These are phyloP conservation scores for Erysimum cheiri DNA, from an alignment of 441 rosid genomes.

Conservation along the genomic window DNA sequence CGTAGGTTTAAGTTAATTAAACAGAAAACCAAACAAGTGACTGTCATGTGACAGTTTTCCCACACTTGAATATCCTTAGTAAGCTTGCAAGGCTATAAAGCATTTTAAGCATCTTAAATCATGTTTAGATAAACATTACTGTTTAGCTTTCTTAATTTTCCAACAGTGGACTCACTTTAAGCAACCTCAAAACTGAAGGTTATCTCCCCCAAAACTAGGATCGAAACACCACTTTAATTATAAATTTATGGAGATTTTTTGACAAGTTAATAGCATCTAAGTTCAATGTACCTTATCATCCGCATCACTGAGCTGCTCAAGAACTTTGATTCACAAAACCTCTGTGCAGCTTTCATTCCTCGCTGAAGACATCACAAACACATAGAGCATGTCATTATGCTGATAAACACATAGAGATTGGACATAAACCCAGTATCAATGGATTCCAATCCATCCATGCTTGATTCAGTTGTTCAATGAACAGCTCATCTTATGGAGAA, in stretches of 20 bases:
- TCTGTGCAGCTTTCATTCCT: slow-evolving; percentile 81
- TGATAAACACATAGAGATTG: slow-evolving; percentile 14
- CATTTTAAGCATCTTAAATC: neutral
- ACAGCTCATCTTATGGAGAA: neutral
- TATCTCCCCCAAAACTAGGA: slow-evolving; percentile 3
- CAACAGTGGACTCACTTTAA: slow-evolving; percentile 12
- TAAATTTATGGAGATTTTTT: neutral
- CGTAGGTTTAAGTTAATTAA: neutral
- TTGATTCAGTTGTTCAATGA: neutral
- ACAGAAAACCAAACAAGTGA: slow-evolving; percentile 2
- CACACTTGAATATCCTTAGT: neutral
- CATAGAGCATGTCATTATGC: slow-evolving; percentile 26
- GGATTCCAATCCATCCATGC: slow-evolving; percentile 1
- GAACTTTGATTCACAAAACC: slow-evolving; percentile 75
- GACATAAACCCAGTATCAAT: slow-evolving; percentile 17
- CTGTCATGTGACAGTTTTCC: neutral
- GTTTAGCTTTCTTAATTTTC: slow-evolving; percentile 6
- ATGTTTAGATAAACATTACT: slow-evolving; percentile 24
- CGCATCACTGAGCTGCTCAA: slow-evolving; percentile 88
- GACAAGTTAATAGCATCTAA: slow-evolving; percentile 14
- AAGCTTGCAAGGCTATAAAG: slow-evolving; percentile 18
- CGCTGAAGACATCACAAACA: slow-evolving; percentile 56
- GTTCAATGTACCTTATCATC: slow-evolving; percentile 77
- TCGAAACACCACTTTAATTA: neutral
- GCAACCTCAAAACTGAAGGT: neutral